Evolutionary conservation across 805 yeast species (phyloP), one percentile per base, ranked within the genome.

Genomic region (Barnettozyma pratensis): DNA sequence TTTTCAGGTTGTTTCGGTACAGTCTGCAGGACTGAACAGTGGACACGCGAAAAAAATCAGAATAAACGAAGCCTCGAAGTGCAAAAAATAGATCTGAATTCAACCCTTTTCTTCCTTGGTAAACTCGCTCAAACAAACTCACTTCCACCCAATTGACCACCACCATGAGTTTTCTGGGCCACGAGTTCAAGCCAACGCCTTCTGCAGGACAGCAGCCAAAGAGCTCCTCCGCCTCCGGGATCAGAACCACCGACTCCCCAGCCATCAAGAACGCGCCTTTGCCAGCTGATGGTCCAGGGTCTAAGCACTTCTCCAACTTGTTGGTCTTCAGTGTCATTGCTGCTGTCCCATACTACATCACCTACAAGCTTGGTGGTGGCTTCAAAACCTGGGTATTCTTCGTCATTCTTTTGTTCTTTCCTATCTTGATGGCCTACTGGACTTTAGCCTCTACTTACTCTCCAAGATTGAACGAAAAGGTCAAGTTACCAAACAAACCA

Each of bases 231-330:
- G 75, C 68, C 47, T 73, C 70, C 53, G 87, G 87, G 38, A 74
- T 74, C 46, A 50, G 52, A 45, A 57, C 66, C 41, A 62, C 66
- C 7, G 52, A 49, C 71, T 78, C 63, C 44, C 95, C 96, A 29
- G 73, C 91, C 7, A 88, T 89, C 63, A 80, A 84, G 62, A 89
- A 89, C 64, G 96, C 92, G 2, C 90, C 90, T 9, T 72, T 88
- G 53, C 91, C 96, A 29, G 96, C 96, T 5, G 97, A 89, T 64
- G 97, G 96, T 39, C 87, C 96, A 6, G 90, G 95, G 28, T 74
- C 90, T 32, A 81, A 79, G 63, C 79, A 82, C 59, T 89, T 90
- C 70, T 77, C 78, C 67, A 89, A 90, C 69, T 59, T 59, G 55
- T 61, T 78, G 10, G 61, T 89, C 50, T 46, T 75, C 25, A 71